Percentiles rank a stretch among this genome's conserved stretches.
Evolutionary conservation across 176 grass and related monocot species (phyloP).

Genomic region (Saccharum officinarum): DNA sequence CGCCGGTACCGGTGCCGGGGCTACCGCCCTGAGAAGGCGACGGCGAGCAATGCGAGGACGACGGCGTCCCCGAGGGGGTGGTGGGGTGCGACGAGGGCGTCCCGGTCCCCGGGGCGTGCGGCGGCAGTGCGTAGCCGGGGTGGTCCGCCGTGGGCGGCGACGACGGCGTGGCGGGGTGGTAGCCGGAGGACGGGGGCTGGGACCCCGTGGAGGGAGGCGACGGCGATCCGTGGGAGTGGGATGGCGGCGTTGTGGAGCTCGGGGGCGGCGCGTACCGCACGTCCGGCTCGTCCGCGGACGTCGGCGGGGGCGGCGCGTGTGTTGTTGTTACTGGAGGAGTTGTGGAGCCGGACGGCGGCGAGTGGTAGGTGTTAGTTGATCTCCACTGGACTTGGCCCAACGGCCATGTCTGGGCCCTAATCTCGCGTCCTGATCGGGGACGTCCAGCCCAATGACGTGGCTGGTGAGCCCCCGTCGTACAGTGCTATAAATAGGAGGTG

Average conservation of each 20-base stretch:
- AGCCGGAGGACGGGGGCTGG: conserved; percentile 27
- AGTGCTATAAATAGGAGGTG: no score
- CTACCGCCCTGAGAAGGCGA: conserved; percentile 22
- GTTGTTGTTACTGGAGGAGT: neutral
- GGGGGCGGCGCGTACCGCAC: conserved; percentile 47
- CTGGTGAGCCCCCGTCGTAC: no score
- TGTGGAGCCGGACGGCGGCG: conserved; percentile 5
- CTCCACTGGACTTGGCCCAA: no score
- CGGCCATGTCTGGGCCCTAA: no score
- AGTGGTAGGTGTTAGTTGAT: neutral
- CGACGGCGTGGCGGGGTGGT: neutral
- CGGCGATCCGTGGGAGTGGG: conserved; percentile 15
- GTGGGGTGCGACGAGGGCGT: conserved; percentile 27
- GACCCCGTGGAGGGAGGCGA: conserved; percentile 27
- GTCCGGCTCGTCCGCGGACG: conserved; percentile 44
- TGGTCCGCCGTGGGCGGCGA: conserved; percentile 32
- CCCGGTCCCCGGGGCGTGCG: conserved; percentile 21
- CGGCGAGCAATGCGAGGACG: conserved; percentile 42
- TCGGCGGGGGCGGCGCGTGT: conserved; percentile 54
- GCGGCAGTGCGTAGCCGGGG: conserved; percentile 41
- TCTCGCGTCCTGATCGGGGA: no score
- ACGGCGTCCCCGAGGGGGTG: conserved; percentile 25
- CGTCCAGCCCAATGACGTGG: no score
- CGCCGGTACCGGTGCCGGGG: neutral
- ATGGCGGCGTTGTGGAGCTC: conserved; percentile 1